phyloP scores from a whole-genome alignment of 148 eudicot genomes.

The Cornus florida region DNA sequence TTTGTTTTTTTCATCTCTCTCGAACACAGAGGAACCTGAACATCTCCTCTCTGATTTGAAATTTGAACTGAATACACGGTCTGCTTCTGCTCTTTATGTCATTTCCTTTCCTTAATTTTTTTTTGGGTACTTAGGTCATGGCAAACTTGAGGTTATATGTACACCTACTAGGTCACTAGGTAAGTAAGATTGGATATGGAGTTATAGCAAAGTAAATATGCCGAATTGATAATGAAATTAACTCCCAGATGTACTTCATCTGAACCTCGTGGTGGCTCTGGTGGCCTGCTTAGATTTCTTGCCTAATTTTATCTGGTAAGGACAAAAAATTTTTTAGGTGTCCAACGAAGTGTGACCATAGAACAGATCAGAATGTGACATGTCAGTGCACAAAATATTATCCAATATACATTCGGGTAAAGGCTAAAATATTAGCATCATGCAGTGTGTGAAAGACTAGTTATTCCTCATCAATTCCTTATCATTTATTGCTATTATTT shows the following conservation, averaged over 20 bases:
- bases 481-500: background rate
- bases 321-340: background rate
- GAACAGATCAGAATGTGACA: background rate
- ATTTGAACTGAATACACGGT: too few species aligned
- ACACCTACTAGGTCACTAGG: background rate
- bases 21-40: too few species aligned
- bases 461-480: background rate
- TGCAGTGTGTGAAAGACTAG: background rate
- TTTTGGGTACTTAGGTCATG: too few species aligned
- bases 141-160: too few species aligned
- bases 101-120: too few species aligned
- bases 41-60: background rate
- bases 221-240: background rate
- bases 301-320: background rate
- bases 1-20: too few species aligned
- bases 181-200: background rate
- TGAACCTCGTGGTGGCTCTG: background rate
- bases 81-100: too few species aligned
- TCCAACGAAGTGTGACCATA: background rate
- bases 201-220: background rate
- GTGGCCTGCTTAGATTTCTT: too few species aligned
- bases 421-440: background rate
- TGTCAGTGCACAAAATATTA: background rate
- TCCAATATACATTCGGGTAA: background rate
- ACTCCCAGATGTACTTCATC: background rate